Conservation (phyloP, 345 rosid genomes). For the Bruguiera parviflora region DNA sequence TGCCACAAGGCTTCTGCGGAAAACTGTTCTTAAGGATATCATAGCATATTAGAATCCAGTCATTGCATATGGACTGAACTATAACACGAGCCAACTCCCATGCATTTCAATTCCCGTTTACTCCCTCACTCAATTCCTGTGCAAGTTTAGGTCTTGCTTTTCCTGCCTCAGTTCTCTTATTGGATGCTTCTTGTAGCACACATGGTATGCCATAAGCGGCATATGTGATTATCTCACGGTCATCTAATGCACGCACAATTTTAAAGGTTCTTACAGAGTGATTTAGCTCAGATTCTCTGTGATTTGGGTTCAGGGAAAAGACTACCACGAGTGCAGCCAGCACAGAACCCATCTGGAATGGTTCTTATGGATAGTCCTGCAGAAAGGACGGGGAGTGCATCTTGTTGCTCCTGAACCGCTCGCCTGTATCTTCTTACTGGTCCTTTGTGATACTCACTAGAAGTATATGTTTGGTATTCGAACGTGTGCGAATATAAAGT, state of each 20-base stretch:
- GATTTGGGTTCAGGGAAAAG: conserved; percentile 57
- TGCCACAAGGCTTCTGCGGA: too few relatives aligned
- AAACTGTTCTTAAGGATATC: too few relatives aligned
- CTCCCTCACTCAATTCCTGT: too few relatives aligned
- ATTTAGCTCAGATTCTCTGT: not conserved
- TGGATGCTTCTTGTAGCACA: too few relatives aligned
- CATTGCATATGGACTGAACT: too few relatives aligned
- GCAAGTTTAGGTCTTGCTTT: too few relatives aligned
- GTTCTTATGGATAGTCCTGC: conserved; percentile 77
- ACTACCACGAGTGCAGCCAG: conserved; percentile 80
- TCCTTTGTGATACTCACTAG: conserved; percentile 21
- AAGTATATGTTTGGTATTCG: conserved; percentile 8
- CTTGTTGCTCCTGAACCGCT: conserved; percentile 66
- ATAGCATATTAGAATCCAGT: too few relatives aligned
- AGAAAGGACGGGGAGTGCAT: conserved; percentile 60
- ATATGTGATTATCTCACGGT: too few relatives aligned
- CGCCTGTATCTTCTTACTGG: conserved; percentile 26
- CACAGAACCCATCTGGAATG: conserved; percentile 82
- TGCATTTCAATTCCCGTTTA: too few relatives aligned
- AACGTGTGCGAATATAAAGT: conserved; percentile 10
- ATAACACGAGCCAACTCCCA: too few relatives aligned
- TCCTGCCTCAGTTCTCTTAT: too few relatives aligned
- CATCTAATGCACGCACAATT: not conserved
- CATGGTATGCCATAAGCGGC: too few relatives aligned
- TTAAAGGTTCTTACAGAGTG: not conserved